Evolutionary conservation across 805 yeast genomes (phyloP).

Genomic region (Metschnikowia anglica): DNA sequence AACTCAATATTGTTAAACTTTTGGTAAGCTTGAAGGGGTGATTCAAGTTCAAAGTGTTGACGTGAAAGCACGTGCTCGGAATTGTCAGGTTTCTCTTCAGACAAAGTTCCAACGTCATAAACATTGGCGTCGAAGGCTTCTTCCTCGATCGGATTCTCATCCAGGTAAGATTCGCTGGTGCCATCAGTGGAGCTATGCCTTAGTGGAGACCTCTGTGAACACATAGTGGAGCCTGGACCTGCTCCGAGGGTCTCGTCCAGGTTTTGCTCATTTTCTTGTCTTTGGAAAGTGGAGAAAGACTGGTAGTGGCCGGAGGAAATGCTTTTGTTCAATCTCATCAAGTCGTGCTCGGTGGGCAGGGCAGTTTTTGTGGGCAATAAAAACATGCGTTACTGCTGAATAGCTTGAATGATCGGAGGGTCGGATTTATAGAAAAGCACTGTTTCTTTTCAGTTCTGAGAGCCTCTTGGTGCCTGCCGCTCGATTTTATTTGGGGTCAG

Average conservation of each 20-base stretch:
- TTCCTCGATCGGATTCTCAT: not conserved
- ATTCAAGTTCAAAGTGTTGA: not conserved
- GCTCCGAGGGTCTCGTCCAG: not conserved
- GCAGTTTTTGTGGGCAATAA: not conserved
- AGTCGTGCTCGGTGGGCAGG: conserved; percentile 2
- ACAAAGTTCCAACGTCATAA: not conserved
- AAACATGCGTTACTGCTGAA: conserved; percentile 2
- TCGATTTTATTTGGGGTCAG: too few species aligned
- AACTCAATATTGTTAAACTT: not conserved
- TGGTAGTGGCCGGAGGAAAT: not conserved
- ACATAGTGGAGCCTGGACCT: not conserved
- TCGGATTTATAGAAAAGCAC: too few species aligned
- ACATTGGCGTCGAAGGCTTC: not conserved
- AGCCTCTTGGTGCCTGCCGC: too few species aligned
- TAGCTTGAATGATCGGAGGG: too few species aligned
- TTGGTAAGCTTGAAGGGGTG: conserved; percentile 5
- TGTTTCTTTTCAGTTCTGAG: too few species aligned
- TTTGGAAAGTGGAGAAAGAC: not conserved
- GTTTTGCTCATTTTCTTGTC: not conserved
- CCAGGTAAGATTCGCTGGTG: not conserved
- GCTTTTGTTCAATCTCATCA: not conserved
- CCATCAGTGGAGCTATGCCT: not conserved
- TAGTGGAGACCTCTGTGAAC: not conserved
- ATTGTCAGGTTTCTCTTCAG: not conserved
- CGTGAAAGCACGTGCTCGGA: not conserved